Evolutionary conservation across 164 flowering plant species (phyloP).

Genomic region (Magnolia changhungtana): DNA sequence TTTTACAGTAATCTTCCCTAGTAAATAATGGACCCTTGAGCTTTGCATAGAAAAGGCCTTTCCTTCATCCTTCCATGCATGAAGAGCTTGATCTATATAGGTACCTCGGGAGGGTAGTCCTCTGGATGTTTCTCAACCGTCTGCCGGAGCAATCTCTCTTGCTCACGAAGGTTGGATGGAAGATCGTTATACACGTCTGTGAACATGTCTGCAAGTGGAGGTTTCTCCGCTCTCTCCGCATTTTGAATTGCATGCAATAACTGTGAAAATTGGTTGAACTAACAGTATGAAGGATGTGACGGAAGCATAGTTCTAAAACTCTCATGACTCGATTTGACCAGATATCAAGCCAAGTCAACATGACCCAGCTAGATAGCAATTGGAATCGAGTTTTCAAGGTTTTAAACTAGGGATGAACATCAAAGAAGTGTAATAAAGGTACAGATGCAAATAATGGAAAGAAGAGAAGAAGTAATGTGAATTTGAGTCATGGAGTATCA

Average conservation of each 20-base stretch:
- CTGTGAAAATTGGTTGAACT: slow-evolving; percentile 23
- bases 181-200: slow-evolving; percentile 53
- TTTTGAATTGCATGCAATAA: slow-evolving; percentile 51
- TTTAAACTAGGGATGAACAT: not conserved
- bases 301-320: too few species aligned
- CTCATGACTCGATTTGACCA: too few species aligned
- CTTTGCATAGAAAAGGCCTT: not conserved
- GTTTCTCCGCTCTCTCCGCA: slow-evolving; percentile 61
- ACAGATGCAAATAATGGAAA: not conserved
- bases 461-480: not conserved
- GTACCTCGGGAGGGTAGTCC: slow-evolving; percentile 53
- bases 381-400: too few species aligned
- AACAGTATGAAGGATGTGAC: not conserved
- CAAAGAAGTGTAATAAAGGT: not conserved
- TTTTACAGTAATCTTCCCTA: not conserved
- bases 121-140: slow-evolving; percentile 39
- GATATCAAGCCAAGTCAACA: not conserved
- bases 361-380: not conserved
- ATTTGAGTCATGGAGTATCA: slow-evolving; percentile 13
- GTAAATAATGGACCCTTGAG: not conserved
- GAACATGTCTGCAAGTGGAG: slow-evolving; percentile 47
- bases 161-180: slow-evolving; percentile 52
- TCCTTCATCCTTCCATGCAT: not conserved
- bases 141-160: slow-evolving; percentile 46
- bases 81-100: slow-evolving; percentile 21